Percentiles rank a stretch among this genome's conserved stretches.
Conservation (phyloP, 202 grass and related monocot genomes). For the Alloteropsis angusta region DNA sequence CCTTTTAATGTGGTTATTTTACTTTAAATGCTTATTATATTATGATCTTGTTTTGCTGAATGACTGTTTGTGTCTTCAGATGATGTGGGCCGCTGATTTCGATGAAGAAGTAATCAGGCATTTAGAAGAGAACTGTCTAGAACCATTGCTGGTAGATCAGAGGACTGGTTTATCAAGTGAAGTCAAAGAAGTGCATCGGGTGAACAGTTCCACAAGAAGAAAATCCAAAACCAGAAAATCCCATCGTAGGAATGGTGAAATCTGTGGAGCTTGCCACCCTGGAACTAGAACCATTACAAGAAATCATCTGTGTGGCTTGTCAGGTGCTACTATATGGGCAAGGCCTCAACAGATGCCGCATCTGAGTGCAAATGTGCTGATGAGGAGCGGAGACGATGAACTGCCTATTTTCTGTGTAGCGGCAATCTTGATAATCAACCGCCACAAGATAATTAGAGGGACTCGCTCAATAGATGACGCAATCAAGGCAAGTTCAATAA, state of each 20-base stretch:
- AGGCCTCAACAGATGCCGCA: slow-evolving; percentile 43
- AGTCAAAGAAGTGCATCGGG: slow-evolving; percentile 36
- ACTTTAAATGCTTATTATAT: background rate
- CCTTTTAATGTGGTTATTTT: background rate
- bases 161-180: slow-evolving; percentile 37
- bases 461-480: slow-evolving; percentile 86
- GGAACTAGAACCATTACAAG: slow-evolving; percentile 42
- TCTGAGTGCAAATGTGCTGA: slow-evolving; percentile 24
- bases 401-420: slow-evolving; percentile 85
- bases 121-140: slow-evolving; percentile 76
- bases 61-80: slow-evolving; percentile 46
- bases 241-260: slow-evolving; percentile 49
- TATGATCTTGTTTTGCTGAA: slow-evolving; percentile 5
- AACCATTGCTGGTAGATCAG: slow-evolving; percentile 49
- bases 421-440: slow-evolving; percentile 85
- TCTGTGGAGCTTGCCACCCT: slow-evolving; percentile 33
- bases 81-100: slow-evolving; percentile 99
- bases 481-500: slow-evolving; percentile 65
- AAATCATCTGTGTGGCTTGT: slow-evolving; percentile 73
- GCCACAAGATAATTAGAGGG: slow-evolving; percentile 87
- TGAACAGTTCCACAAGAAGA: slow-evolving; percentile 38
- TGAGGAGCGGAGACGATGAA: slow-evolving; percentile 54
- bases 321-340: slow-evolving; percentile 82
- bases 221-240: slow-evolving; percentile 50
- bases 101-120: slow-evolving; percentile 53